Evolutionary conservation across 306 rosid species (phyloP), one percentile per base, ranked within the genome.

Genomic region (Castanea sativa): DNA sequence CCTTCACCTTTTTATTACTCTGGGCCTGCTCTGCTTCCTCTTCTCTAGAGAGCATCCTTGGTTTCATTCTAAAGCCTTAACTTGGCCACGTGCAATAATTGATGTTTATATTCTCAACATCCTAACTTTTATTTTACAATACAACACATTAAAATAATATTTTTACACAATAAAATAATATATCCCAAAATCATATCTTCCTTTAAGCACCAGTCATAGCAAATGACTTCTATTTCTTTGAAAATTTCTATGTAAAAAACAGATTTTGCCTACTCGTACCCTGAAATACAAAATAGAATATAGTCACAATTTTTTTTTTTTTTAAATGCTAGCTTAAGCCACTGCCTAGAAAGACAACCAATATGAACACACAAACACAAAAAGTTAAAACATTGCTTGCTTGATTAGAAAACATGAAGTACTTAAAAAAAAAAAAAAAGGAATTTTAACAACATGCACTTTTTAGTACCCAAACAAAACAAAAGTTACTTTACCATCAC

Each of bases 261-360:
- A 87, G 74, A 65, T 69, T 87, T 53, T 89, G 77, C 79, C 81
- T 78, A 77, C 78, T 70, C 16, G 87, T 78, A 73, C 95, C 95
- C 95, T 92, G 87, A 55, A 74, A 78, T 41, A 56, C 41, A 74
- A 55, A 76, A 20, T 73, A 35, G n/a, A 20, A 18, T 3, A 69
- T 60, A 64, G 52, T 25, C 2, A 27, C 21, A 5, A 16, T n/a
- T 15, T 25, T 25, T 25, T 25, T 25, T 25, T 25, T 25, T 25
- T 25, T 1, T 1, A 25, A 25, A 25, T 25, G 27, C 27, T 25
- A 64, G 20, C 10, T 64, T 64, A 15, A n/a, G 70, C 45, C 45
- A 30, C 43, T 2, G 21, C 56, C 69, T 55, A 33, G 72, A 27
- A 6, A 5, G 18, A 25, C 14, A 33, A 7, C 14, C 45, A 78